Evolutionary conservation across 176 grass and related monocot genomes (phyloP).

Genomic region (Triticum turgidum): DNA sequence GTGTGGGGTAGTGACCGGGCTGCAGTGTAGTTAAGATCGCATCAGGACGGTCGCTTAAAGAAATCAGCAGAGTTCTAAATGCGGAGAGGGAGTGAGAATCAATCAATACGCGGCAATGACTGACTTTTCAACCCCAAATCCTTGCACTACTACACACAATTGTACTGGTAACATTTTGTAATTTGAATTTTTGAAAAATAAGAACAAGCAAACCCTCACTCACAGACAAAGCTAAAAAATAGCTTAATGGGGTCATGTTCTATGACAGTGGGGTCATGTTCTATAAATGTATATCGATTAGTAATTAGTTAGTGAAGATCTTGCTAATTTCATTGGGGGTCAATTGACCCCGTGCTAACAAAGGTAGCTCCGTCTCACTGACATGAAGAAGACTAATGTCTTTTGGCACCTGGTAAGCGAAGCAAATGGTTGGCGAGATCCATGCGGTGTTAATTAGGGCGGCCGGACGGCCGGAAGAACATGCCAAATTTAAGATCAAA

Average conservation of each 20-base stretch:
- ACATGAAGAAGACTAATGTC: neutral
- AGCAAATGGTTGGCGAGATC: neutral
- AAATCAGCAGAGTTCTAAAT: conserved; percentile 8
- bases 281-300: no score
- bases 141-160: no score
- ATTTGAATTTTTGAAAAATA: neutral
- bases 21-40: conserved; percentile 9
- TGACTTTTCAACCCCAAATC: neutral
- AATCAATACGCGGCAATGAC: neutral
- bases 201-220: neutral
- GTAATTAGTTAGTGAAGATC: no score
- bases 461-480: neutral
- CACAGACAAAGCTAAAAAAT: neutral
- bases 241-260: no score
- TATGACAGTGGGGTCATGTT: no score
- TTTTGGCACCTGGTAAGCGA: neutral
- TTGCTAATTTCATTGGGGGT: no score
- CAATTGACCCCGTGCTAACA: no score
- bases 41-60: neutral
- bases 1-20: neutral
- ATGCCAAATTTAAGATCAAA: conserved; percentile 6
- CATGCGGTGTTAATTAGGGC: neutral
- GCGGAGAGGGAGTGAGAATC: neutral
- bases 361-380: neutral
- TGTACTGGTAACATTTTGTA: neutral